Evolutionary conservation across 225 moss, liverwort and hornwort genomes (phyloP).

Genomic region (Physcomitrium patens): DNA sequence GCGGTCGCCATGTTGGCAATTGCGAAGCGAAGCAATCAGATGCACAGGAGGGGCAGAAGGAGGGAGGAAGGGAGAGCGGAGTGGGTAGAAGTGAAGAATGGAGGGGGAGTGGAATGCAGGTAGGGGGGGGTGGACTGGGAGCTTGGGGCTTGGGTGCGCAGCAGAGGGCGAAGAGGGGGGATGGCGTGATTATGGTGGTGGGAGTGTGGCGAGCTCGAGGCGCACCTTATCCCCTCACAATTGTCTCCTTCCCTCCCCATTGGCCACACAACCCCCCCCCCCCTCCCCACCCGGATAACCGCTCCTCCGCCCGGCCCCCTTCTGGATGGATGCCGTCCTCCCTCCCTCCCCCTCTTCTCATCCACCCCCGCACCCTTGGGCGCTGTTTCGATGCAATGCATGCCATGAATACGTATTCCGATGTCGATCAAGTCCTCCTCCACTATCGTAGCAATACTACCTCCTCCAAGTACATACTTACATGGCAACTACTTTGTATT

Average conservation of each 20-base stretch:
- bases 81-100: too few relatives aligned
- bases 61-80: too few relatives aligned
- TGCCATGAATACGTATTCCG: too few relatives aligned
- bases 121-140: neutral
- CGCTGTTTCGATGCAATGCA: too few relatives aligned
- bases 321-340: neutral
- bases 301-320: neutral
- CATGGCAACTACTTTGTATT: too few relatives aligned
- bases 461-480: too few relatives aligned
- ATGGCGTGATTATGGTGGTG: neutral
- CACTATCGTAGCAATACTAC: too few relatives aligned
- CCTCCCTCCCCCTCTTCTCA: neutral
- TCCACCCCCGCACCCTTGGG: too few relatives aligned
- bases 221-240: neutral
- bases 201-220: too few relatives aligned
- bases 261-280: too few relatives aligned
- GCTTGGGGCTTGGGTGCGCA: neutral
- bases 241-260: neutral
- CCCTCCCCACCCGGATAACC: conserved; percentile 11
- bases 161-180: neutral
- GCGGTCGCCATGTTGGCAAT: conserved; percentile 4
- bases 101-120: neutral
- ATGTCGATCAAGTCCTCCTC: too few relatives aligned
- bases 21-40: neutral
- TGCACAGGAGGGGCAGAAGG: neutral